Conservation (phyloP, 345 rosid species). For the Brassica juncea region DNA sequence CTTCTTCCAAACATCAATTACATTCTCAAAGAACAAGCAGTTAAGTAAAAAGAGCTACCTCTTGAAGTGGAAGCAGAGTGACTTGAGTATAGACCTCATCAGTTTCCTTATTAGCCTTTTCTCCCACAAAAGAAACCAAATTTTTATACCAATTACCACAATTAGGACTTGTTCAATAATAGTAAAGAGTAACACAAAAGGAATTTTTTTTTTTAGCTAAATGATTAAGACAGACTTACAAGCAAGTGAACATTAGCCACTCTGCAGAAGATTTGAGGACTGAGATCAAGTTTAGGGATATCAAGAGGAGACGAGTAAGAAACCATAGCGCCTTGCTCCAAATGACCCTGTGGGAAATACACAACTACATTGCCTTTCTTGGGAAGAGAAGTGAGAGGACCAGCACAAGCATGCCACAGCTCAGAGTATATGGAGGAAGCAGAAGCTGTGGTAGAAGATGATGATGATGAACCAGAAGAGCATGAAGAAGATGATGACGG, state of each 20-base stretch:
- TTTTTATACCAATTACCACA: slow-evolving; percentile 22
- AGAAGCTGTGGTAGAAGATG: slow-evolving; percentile 50
- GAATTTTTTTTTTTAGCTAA: neutral
- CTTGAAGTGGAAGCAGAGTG: slow-evolving; percentile 68
- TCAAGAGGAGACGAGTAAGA: slow-evolving; percentile 54
- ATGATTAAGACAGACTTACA: slow-evolving; percentile 50
- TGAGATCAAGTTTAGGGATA: slow-evolving; percentile 57
- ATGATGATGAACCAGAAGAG: slow-evolving; percentile 56
- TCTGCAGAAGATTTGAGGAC: slow-evolving; percentile 72
- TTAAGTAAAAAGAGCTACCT: slow-evolving; percentile 48
- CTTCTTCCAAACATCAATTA: slow-evolving; percentile 7
- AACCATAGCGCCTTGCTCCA: slow-evolving; percentile 55
- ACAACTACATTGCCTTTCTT: slow-evolving; percentile 78
- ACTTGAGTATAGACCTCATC: slow-evolving; percentile 86
- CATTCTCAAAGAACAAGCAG: neutral
- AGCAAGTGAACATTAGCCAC: slow-evolving; percentile 68
- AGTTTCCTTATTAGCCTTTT: slow-evolving; percentile 85
- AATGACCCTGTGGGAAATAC: slow-evolving; percentile 87
- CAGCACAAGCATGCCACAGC: slow-evolving; percentile 42
- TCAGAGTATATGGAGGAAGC: slow-evolving; percentile 71
- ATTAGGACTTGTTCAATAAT: slow-evolving; percentile 28
- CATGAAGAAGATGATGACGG: slow-evolving; percentile 55
- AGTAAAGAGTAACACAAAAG: slow-evolving; percentile 22
- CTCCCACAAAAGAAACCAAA: slow-evolving; percentile 1
- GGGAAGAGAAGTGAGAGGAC: slow-evolving; percentile 78